These are phyloP conservation scores for Neofusicoccum laricinum DNA, from an alignment of 2,329 filamentous ascomycete species.

Conservation along the genomic window DNA sequence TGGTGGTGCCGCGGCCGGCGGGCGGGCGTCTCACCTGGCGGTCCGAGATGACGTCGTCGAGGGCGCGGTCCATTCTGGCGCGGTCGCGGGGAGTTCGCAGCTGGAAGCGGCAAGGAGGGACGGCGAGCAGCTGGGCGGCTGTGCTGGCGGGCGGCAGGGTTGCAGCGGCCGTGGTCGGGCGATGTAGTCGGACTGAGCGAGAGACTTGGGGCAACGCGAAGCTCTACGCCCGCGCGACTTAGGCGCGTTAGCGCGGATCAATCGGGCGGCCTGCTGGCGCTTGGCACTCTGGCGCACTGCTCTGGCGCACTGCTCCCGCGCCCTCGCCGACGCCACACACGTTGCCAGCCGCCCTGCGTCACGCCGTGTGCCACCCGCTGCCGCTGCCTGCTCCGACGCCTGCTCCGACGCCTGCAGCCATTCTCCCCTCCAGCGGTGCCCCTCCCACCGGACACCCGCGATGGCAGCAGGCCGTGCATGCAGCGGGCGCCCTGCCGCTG, in stretches of 20 bases:
- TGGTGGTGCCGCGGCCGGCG: not conserved
- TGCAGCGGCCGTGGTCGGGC: not conserved
- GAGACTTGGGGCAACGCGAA: too few species aligned
- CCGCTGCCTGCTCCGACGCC: not conserved
- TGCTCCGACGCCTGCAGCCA: not conserved
- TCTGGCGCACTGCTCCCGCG: not conserved
- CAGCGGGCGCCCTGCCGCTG: not conserved
- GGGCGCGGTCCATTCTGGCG: conserved; percentile 57
- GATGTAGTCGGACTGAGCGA: not conserved
- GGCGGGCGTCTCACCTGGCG: conserved; percentile 46
- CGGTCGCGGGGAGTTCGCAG: not conserved
- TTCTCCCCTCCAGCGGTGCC: not conserved
- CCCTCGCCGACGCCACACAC: not conserved
- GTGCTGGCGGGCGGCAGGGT: not conserved
- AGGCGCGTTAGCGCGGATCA: not conserved
- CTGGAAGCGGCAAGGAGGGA: not conserved
- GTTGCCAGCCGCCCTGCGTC: not conserved
- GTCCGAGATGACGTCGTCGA: conserved; percentile 63
- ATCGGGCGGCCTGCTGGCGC: not conserved
- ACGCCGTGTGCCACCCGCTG: not conserved
- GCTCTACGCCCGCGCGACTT: not conserved
- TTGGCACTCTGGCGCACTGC: too few species aligned
- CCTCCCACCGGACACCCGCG: too few species aligned
- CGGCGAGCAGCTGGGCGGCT: not conserved
- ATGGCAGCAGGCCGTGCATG: not conserved